Base-by-base conservation (phyloP, 2,329 filamentous ascomycete species). In the Pseudogymnoascus sp. region DNA sequence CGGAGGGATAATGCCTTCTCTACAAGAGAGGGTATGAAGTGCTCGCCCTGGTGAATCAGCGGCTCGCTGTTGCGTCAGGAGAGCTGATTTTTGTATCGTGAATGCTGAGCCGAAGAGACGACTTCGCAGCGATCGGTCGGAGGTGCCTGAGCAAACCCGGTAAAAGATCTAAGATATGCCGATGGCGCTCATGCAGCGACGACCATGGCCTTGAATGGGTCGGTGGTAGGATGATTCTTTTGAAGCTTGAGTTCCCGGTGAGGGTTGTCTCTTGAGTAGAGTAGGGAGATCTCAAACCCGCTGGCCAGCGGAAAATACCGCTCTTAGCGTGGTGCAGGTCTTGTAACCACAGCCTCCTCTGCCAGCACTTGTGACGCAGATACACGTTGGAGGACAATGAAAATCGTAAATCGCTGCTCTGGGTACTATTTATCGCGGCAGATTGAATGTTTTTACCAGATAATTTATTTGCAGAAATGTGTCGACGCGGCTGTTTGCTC, bases 261-360 rank as follows among this genome's bases (percentile, higher is more conserved):
- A 56, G 50, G 29, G 50, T 56, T 56, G 50, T 56, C 50, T 56
- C 50, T 56, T 33, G 50, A 21, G 50, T 60, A 60, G 50, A 33
- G 50, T 60, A 60, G 59, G 59, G 59, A 60, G 59, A 60, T 60
- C 59, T 60, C 50, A 60, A 60, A 60, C 59, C 38, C 59, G 35
- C 19, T 60, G 59, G 59, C 59, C 59, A 26, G 59, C 59, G 59
- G 59, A 38, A 42, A 38, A 38, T 60, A 42, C 59, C 59, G 59
- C 38, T 42, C 59, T 42, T 60, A 60, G 59, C 59, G 59, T 56
- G 26, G 50, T 56, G 50, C 50, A 56, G 7, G 50, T 33, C 29
- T 10, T 56, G 50, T 21, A 56, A 56, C 50, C 50, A 9, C 50
- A 56, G 50, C 50, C 50, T 56, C 50, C 50, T 19, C 50, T 1